These are phyloP conservation scores for Alternaria sp. DNA, from an alignment of 2,329 filamentous ascomycete species.

Conservation along the genomic window DNA sequence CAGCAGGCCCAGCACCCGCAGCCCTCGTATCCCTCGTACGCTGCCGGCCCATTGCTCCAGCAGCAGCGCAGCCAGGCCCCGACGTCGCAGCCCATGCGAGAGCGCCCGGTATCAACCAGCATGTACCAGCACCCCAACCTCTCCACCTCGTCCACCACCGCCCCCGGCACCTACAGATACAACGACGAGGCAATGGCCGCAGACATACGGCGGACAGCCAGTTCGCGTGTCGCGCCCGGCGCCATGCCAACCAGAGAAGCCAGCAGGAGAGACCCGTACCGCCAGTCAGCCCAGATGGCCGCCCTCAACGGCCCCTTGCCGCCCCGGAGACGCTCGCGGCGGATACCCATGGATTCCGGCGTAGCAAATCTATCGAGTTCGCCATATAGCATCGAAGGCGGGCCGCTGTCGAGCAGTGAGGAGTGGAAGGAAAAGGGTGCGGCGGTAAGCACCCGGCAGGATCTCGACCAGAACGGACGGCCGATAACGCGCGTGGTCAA, in stretches of 20 bases:
- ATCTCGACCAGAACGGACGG: constrained; percentile 85
- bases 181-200: constrained; percentile 54
- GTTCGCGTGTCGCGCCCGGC: constrained; percentile 69
- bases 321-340: constrained; percentile 78
- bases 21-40: constrained; percentile 43
- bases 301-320: constrained; percentile 70
- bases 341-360: constrained; percentile 64
- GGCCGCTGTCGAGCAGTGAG: constrained; percentile 73
- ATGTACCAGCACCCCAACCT: constrained; percentile 61
- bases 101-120: constrained; percentile 56
- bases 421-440: constrained; percentile 97
- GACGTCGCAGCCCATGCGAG: constrained; percentile 41
- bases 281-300: constrained; percentile 63
- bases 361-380: constrained; percentile 41
- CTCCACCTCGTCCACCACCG: constrained; percentile 56
- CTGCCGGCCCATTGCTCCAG: constrained; percentile 36
- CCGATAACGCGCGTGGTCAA: constrained; percentile 85
- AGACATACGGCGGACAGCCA: constrained; percentile 62
- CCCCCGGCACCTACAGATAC: constrained; percentile 57
- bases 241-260: constrained; percentile 72
- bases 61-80: constrained; percentile 40
- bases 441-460: constrained; percentile 81
- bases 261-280: constrained; percentile 75
- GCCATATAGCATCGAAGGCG: constrained; percentile 65
- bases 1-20: constrained; percentile 54